phyloP scores from a whole-genome alignment of 78 protist species.

The Protostelium mycophagum region DNA sequence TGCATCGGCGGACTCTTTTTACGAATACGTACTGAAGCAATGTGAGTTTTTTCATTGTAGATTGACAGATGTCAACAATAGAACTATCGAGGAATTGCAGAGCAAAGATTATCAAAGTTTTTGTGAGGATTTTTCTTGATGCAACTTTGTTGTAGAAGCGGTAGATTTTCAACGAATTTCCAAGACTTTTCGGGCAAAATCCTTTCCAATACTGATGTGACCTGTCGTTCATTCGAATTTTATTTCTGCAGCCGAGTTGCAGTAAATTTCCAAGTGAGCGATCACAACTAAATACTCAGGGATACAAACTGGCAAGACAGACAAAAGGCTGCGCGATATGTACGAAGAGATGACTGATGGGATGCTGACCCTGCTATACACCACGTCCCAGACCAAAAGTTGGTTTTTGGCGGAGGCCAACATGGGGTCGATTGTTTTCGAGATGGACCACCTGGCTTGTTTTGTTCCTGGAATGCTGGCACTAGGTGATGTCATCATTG shows the following conservation, averaged over 20 bases:
- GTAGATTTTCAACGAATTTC: no score
- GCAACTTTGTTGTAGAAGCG: no score
- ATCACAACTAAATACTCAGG: not conserved
- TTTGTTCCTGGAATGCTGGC: slow-evolving; percentile 90
- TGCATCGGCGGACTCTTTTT: not conserved
- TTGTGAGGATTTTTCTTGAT: no score
- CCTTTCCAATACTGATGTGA: no score
- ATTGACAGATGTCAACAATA: not conserved
- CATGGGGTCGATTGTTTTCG: not conserved
- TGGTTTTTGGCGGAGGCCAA: not conserved
- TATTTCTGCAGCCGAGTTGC: no score
- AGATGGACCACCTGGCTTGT: slow-evolving; percentile 88
- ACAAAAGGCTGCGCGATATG: not conserved
- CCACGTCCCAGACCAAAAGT: not conserved
- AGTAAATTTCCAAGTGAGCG: no score
- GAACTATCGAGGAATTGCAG: not conserved
- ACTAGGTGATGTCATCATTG: slow-evolving; percentile 70
- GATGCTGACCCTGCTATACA: not conserved
- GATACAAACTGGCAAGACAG: not conserved
- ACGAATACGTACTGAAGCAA: not conserved
- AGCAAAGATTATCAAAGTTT: not conserved
- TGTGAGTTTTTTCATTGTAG: not conserved
- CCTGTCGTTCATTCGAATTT: no score
- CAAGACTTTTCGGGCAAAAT: no score
- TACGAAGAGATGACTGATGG: not conserved